phyloP scores from a whole-genome alignment of 2,329 filamentous ascomycete species.

The Curvularia spicifera region DNA sequence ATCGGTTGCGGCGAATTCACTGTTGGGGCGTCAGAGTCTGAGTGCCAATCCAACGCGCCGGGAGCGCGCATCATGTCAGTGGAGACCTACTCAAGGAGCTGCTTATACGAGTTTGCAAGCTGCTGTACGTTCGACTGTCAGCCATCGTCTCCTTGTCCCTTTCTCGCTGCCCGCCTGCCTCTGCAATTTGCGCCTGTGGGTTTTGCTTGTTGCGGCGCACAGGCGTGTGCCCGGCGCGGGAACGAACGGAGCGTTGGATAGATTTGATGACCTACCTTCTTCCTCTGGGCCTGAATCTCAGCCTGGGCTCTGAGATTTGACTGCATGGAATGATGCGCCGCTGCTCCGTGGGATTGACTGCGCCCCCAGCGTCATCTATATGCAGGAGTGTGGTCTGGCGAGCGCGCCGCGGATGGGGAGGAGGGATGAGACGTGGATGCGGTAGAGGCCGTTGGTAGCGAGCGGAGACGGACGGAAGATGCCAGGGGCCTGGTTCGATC shows the following conservation, averaged over 20 bases:
- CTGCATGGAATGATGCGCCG: constrained; percentile 51
- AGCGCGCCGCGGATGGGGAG: constrained; percentile 29
- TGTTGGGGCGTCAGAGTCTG: constrained; percentile 51
- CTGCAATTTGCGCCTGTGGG: constrained; percentile 2
- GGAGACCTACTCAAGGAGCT: constrained; percentile 82
- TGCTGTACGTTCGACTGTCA: constrained; percentile 50
- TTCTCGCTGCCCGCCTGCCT: not conserved
- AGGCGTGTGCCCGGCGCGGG: constrained; percentile 3
- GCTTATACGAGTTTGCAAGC: constrained; percentile 97
- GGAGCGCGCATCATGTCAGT: constrained; percentile 8
- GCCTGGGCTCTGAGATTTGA: constrained; percentile 58
- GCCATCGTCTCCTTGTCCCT: constrained; percentile 1
- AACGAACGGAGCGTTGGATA: constrained; percentile 5
- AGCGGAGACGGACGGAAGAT: constrained; percentile 26
- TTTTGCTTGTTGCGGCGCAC: constrained; percentile 15
- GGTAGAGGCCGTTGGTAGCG: constrained; percentile 14
- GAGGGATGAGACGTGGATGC: constrained; percentile 12
- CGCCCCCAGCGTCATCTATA: constrained; percentile 47
- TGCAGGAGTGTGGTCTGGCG: constrained; percentile 25
- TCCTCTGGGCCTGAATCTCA: constrained; percentile 65
- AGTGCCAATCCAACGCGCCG: constrained; percentile 6
- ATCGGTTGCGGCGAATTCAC: constrained; percentile 92
- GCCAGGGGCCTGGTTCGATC: constrained; percentile 32
- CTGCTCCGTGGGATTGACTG: constrained; percentile 36
- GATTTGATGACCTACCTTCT: constrained; percentile 55